phyloP scores from a whole-genome alignment of 2,329 filamentous ascomycete genomes.

The Hyphodiscus sp. region DNA sequence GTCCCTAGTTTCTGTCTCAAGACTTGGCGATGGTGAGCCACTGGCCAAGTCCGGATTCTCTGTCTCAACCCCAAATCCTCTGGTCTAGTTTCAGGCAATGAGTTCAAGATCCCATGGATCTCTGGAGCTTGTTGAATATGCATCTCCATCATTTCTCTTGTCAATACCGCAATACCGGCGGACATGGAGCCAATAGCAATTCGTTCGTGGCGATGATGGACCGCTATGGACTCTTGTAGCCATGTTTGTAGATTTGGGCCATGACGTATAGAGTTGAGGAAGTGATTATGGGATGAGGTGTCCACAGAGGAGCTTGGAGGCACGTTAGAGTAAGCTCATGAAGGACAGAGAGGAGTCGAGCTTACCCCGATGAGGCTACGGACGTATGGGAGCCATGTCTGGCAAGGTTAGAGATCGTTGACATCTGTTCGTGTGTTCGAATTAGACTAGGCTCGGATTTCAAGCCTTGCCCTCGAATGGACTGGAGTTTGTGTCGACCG shows the following conservation, averaged over 20 bases:
- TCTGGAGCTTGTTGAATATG: constrained; percentile 27
- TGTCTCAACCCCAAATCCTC: constrained; percentile 22
- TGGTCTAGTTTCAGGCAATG: constrained; percentile 11
- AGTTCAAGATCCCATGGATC: constrained; percentile 24
- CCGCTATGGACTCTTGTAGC: constrained; percentile 21
- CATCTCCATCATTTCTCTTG: constrained; percentile 27
- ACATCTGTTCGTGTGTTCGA: background rate
- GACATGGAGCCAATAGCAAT: constrained; percentile 25
- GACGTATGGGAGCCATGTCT: constrained; percentile 10
- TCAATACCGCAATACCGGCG: constrained; percentile 24
- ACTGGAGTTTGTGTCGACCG: background rate
- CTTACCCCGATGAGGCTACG: background rate
- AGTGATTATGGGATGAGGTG: constrained; percentile 21
- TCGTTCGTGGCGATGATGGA: constrained; percentile 26
- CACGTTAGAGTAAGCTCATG: background rate
- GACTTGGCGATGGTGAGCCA: constrained; percentile 13
- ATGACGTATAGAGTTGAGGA: constrained; percentile 12
- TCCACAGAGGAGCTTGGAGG: constrained; percentile 15
- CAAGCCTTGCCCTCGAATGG: background rate
- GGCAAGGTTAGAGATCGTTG: background rate
- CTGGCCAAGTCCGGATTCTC: constrained; percentile 30
- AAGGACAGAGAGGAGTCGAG: background rate
- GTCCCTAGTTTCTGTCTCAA: constrained; percentile 29
- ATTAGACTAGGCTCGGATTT: background rate
- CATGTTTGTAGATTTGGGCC: constrained; percentile 15